A percentile compares a stretch with the other conserved stretches of the same genome.
These are phyloP conservation scores for Coniochaeta prunicola DNA, from an alignment of 2,329 filamentous ascomycete genomes.

Conservation along the genomic window DNA sequence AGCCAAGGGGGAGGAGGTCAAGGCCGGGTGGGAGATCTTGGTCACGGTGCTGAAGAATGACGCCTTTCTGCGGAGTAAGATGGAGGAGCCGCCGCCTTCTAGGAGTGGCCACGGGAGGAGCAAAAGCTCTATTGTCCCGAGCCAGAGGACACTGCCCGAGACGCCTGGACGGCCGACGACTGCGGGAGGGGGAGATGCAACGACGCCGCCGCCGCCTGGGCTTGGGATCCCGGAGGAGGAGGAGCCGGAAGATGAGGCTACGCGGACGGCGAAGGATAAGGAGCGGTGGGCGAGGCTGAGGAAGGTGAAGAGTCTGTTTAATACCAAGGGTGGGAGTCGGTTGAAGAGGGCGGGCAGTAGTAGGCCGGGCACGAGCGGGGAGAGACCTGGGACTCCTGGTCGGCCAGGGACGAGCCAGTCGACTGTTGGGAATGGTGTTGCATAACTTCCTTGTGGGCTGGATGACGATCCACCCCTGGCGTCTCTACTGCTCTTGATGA, in stretches of 20 bases:
- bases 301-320: slow-evolving; percentile 64
- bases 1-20: slow-evolving; percentile 19
- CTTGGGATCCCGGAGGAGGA: slow-evolving; percentile 34
- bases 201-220: slow-evolving; percentile 11
- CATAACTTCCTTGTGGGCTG: neutral
- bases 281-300: slow-evolving; percentile 66
- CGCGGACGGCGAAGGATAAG: slow-evolving; percentile 55
- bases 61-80: slow-evolving; percentile 39
- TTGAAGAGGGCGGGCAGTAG: slow-evolving; percentile 20
- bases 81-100: slow-evolving; percentile 11
- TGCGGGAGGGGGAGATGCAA: slow-evolving; percentile 12
- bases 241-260: slow-evolving; percentile 40
- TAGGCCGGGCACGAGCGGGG: slow-evolving; percentile 10
- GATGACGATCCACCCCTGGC: neutral
- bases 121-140: slow-evolving; percentile 14
- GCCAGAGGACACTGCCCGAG: slow-evolving; percentile 5
- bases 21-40: slow-evolving; percentile 49
- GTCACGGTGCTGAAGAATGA: slow-evolving; percentile 51
- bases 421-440: neutral
- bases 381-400: neutral
- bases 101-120: slow-evolving; percentile 18
- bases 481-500: neutral
- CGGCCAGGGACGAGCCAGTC: slow-evolving; percentile 6
- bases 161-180: slow-evolving; percentile 12
- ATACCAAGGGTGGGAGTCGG: slow-evolving; percentile 54